Evolutionary conservation across 2,329 filamentous ascomycete genomes (phyloP), one percentile per base, ranked within the genome.

Genomic region (Rasamsonia emersonii): DNA sequence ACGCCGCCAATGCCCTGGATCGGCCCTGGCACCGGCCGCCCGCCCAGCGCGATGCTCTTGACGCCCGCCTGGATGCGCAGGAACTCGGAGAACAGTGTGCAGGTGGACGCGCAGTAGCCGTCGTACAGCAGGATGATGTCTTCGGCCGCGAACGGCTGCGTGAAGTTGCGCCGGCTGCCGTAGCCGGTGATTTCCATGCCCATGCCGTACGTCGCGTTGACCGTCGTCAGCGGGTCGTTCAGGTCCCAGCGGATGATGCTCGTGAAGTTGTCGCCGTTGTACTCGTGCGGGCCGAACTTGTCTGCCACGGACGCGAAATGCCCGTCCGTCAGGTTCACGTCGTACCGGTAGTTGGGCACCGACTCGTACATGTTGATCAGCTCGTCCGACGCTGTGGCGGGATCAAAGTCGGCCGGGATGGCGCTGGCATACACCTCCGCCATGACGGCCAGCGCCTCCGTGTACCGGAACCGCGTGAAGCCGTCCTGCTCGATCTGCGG

Each of bases 1-100:
- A 73, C 65, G 7, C 75, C 76, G 11, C 75, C 73, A 15, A 78
- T 61, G 5, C 64, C 67, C 55, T 79, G 73, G 59, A 77, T 79
- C 1, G 67, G 64, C 6, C 52, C 56, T 0, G 56, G 43, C 8
- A 58, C 51, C 1, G 75, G 68, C 1, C 71, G 67, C 1, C 77
- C 77, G 5, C 77, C 76, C 10, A 76, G 54, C 2, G 64, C 64
- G 23, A 78, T 62, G 21, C 67, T 68, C 36, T 67, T 66, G 4
- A 77, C 65, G 17, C 66, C 64, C n/a, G 30, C 32, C 4, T 23
- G 32, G 10, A 32, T 19, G n/a, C 1, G 58, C 40, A 9, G 42
- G 33, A 28, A 40, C 41, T 38, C 46, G 41, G 36, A 44, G 33
- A 35, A 41, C 41, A 31, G 41, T 41, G 46, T 54, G 45, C 39